phyloP scores from a whole-genome alignment of 1,284 basidiomycete genomes.

The Limonomyces culmigenus region DNA sequence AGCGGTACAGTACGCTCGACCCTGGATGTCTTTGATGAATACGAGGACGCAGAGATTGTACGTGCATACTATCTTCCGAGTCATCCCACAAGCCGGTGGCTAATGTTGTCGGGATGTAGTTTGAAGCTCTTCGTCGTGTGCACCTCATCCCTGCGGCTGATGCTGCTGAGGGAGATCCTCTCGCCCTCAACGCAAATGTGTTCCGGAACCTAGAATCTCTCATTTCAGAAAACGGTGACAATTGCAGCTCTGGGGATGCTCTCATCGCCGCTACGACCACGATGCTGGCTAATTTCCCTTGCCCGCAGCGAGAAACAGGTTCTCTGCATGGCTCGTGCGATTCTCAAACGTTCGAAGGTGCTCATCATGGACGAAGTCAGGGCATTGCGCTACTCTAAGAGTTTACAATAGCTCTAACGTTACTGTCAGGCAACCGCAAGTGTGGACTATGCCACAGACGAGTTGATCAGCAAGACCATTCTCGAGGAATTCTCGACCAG shows the following conservation, averaged over 20 bases:
- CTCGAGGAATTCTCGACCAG: constrained; percentile 43
- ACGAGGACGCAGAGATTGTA: constrained; percentile 74
- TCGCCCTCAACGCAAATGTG: constrained; percentile 59
- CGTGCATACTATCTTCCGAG: too few species aligned
- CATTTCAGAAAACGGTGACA: constrained; percentile 84
- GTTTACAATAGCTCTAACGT: too few species aligned
- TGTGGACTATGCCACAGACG: constrained; percentile 66
- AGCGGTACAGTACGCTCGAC: constrained; percentile 78
- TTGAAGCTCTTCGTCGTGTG: constrained; percentile 75
- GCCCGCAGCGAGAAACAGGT: constrained; percentile 81
- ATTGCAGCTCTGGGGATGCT: constrained; percentile 84
- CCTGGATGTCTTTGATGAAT: constrained; percentile 84
- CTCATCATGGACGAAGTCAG: constrained; percentile 72
- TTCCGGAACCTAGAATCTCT: constrained; percentile 76
- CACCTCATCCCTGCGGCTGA: constrained; percentile 62
- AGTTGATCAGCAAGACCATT: constrained; percentile 59
- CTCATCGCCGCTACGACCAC: too few species aligned
- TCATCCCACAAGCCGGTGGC: too few species aligned
- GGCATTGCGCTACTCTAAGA: constrained; percentile 13
- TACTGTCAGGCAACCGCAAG: constrained; percentile 64
- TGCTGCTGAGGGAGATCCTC: constrained; percentile 27
- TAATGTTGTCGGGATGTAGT: too few species aligned
- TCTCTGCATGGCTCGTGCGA: constrained; percentile 72
- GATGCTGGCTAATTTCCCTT: too few species aligned
- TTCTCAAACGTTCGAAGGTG: constrained; percentile 58